Evolutionary conservation across 2,329 filamentous ascomycete genomes (phyloP).

Genomic region (Colletotrichum sidae): DNA sequence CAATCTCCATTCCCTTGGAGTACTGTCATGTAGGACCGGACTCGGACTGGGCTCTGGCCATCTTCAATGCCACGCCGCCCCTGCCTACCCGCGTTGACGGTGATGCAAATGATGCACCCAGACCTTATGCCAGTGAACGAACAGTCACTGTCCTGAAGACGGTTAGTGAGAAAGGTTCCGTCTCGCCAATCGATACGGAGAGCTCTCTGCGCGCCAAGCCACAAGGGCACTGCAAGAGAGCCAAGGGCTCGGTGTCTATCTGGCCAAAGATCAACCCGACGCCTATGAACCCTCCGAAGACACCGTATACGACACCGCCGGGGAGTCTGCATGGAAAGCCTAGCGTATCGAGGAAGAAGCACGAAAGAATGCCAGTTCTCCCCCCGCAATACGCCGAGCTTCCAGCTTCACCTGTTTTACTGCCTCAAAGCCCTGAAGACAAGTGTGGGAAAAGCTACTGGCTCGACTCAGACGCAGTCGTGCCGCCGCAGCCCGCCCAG

Average conservation of each 20-base stretch:
- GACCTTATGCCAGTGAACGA: slow-evolving; percentile 37
- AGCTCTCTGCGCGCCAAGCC: slow-evolving; percentile 23
- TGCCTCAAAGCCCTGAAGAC: slow-evolving; percentile 20
- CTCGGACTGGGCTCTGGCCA: slow-evolving; percentile 36
- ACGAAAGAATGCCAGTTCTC: slow-evolving; percentile 9
- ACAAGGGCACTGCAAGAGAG: slow-evolving; percentile 13
- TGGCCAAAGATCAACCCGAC: slow-evolving; percentile 34
- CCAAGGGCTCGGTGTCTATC: slow-evolving; percentile 31
- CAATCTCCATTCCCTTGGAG: slow-evolving; percentile 69
- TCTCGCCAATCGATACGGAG: slow-evolving; percentile 33
- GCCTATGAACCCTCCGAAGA: slow-evolving; percentile 34
- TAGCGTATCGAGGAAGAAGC: slow-evolving; percentile 16
- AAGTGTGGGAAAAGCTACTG: slow-evolving; percentile 18
- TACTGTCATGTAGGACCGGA: slow-evolving; percentile 55
- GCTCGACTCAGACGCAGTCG: neutral
- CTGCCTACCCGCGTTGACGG: slow-evolving; percentile 33
- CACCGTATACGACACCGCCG: slow-evolving; percentile 33
- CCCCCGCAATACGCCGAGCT: slow-evolving; percentile 34
- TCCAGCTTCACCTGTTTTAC: slow-evolving; percentile 21
- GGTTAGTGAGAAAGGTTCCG: slow-evolving; percentile 50
- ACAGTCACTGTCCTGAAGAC: slow-evolving; percentile 48
- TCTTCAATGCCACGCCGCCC: slow-evolving; percentile 40
- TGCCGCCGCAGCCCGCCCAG: neutral
- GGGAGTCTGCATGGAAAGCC: slow-evolving; percentile 24
- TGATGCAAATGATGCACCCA: slow-evolving; percentile 29